A percentile compares a stretch with the other conserved stretches of the same genome.
Evolutionary conservation across 2,329 filamentous ascomycete species (phyloP).

Genomic region (Zymoseptoria tritici): DNA sequence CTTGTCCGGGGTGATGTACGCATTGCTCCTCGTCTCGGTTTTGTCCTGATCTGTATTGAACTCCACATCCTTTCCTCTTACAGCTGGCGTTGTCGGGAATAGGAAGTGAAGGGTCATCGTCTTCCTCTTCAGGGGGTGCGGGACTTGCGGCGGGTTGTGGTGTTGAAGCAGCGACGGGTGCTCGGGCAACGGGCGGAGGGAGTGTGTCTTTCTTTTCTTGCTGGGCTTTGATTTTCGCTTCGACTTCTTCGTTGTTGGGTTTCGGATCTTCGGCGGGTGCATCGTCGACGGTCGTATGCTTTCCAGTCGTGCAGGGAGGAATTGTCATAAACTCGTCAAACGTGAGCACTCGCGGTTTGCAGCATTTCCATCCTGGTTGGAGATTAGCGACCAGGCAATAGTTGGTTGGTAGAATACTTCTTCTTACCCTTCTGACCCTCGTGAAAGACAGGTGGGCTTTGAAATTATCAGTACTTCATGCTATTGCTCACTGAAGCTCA

Average conservation of each 20-base stretch:
- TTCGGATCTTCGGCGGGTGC: slow-evolving; percentile 38
- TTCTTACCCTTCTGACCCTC: slow-evolving; percentile 91
- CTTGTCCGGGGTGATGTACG: slow-evolving; percentile 78
- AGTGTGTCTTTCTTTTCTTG: slow-evolving; percentile 20
- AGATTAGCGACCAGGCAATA: not conserved
- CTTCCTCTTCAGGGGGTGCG: slow-evolving; percentile 66
- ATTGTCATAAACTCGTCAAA: slow-evolving; percentile 98
- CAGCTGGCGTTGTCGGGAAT: slow-evolving; percentile 71
- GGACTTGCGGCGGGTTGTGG: slow-evolving; percentile 40
- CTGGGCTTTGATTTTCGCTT: slow-evolving; percentile 27
- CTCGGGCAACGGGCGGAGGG: slow-evolving; percentile 22
- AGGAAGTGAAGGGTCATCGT: slow-evolving; percentile 69
- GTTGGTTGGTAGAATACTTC: not conserved
- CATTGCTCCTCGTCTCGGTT: slow-evolving; percentile 67
- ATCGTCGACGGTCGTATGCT: slow-evolving; percentile 81
- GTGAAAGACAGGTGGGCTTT: slow-evolving; percentile 68
- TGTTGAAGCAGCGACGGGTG: slow-evolving; percentile 20
- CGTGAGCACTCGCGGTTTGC: slow-evolving; percentile 90
- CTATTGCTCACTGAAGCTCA: slow-evolving; percentile 7
- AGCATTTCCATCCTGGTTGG: slow-evolving; percentile 87
- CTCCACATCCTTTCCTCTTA: slow-evolving; percentile 67
- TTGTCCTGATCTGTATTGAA: slow-evolving; percentile 54
- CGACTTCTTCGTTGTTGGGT: slow-evolving; percentile 24
- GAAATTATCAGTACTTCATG: slow-evolving; percentile 9
- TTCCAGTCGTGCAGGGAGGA: slow-evolving; percentile 83